Percentiles rank a stretch among this genome's conserved stretches.
These are phyloP conservation scores for Nemania sp. DNA, from an alignment of 2,329 filamentous ascomycete genomes.

Conservation along the genomic window DNA sequence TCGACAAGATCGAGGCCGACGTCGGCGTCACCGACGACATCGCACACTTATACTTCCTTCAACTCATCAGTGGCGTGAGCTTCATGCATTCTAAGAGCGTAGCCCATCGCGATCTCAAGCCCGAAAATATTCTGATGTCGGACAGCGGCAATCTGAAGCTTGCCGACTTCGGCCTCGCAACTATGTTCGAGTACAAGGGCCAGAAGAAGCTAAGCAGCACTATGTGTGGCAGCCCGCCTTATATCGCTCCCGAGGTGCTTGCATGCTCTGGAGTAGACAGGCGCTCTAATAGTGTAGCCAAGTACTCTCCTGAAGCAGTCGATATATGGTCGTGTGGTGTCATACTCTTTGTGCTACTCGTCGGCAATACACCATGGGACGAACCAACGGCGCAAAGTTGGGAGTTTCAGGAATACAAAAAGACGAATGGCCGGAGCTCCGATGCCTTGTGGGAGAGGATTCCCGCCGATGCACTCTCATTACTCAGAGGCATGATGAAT, in stretches of 20 bases:
- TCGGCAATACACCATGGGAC: conserved; percentile 98
- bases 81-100: conserved; percentile 98
- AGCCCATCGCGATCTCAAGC: conserved; percentile 88
- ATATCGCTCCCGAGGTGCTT: conserved; percentile 92
- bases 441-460: conserved; percentile 86
- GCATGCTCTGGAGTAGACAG: conserved; percentile 54
- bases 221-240: conserved; percentile 93
- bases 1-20: conserved; percentile 99
- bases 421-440: conserved; percentile 75
- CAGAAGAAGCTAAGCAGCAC: conserved; percentile 80
- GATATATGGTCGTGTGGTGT: conserved; percentile 98
- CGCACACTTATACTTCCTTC: conserved; percentile 93
- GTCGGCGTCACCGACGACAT: conserved; percentile 93
- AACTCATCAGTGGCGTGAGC: conserved; percentile 85
- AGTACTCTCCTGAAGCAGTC: conserved; percentile 77
- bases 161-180: conserved; percentile 94
- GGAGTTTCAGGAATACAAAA: conserved; percentile 87
- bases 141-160: conserved; percentile 86
- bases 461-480: conserved; percentile 72
- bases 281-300: conserved; percentile 52
- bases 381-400: conserved; percentile 83
- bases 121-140: conserved; percentile 92
- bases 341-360: conserved; percentile 92
- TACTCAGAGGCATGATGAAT: conserved; percentile 92
- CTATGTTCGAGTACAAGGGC: conserved; percentile 88